Percentiles rank a stretch among this genome's conserved stretches.
Evolutionary conservation across 192 early-diverging fungal genomes (phyloP).

Genomic region (Coemansia sp.): DNA sequence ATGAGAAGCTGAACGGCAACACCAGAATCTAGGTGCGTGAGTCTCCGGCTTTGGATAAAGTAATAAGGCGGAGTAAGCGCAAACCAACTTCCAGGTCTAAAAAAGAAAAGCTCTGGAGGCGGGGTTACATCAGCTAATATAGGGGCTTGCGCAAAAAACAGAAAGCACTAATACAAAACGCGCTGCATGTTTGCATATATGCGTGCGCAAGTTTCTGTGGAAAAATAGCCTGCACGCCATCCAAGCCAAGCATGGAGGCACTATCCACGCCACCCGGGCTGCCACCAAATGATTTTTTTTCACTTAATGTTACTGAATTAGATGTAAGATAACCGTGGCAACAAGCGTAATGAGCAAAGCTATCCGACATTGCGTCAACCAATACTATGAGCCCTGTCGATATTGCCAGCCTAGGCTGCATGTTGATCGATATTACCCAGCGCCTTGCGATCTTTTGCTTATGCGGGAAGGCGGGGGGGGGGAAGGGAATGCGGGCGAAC

Average conservation of each 20-base stretch:
- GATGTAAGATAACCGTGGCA: conserved; percentile 6
- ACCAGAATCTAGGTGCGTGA: conserved; percentile 1
- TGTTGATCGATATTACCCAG: conserved; percentile 3
- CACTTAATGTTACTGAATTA: neutral
- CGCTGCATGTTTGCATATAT: neutral
- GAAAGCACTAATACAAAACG: neutral
- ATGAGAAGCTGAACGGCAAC: neutral
- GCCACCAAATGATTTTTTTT: neutral
- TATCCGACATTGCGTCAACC: neutral
- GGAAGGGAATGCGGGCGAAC: neutral
- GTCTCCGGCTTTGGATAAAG: neutral
- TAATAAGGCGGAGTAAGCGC: conserved; percentile 2
- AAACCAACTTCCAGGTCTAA: conserved; percentile 8
- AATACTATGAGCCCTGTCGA: neutral
- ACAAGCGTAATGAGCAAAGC: neutral
- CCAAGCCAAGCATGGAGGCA: conserved; percentile 5
- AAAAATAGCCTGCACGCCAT: conserved; percentile 1
- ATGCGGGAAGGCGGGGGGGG: conserved; percentile 5
- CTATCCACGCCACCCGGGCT: conserved; percentile 6
- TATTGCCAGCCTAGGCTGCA: conserved; percentile 1
- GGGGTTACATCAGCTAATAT: conserved; percentile 7
- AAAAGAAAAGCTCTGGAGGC: neutral
- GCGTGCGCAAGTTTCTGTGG: neutral
- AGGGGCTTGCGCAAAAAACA: neutral
- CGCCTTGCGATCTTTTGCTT: conserved; percentile 1